Evolutionary conservation across 2,329 filamentous ascomycete species (phyloP).

Genomic region (Beauveria scarabaeidicola): DNA sequence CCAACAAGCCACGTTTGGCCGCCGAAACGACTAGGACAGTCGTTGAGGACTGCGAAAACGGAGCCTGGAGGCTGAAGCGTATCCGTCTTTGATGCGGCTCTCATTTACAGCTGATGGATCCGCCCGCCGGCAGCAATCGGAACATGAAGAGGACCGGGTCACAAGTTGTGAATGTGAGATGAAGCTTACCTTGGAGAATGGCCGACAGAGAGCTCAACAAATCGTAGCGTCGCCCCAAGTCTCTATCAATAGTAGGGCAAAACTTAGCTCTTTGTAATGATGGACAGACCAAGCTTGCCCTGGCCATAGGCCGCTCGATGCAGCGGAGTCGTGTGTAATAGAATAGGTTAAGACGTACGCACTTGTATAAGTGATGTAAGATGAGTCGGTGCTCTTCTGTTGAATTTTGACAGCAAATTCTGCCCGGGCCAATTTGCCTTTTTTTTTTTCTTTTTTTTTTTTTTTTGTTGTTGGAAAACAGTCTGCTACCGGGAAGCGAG

Average conservation of each 20-base stretch:
- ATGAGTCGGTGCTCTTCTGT: neutral
- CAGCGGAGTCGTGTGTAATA: neutral
- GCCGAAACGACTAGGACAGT: neutral
- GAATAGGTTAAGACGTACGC: neutral
- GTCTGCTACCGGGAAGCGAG: neutral
- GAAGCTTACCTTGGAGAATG: slow-evolving; percentile 12
- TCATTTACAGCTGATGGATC: slow-evolving; percentile 4
- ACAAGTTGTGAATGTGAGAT: neutral
- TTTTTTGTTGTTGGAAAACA: neutral
- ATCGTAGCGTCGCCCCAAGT: neutral
- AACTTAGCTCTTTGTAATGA: neutral
- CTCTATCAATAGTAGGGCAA: neutral
- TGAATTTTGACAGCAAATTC: neutral
- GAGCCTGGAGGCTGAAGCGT: neutral
- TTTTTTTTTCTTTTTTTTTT: too few species aligned
- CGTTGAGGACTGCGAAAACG: neutral
- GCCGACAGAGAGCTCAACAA: neutral
- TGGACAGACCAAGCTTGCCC: neutral
- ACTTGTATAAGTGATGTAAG: neutral
- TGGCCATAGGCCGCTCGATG: neutral
- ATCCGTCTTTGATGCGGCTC: neutral
- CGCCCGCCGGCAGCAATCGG: slow-evolving; percentile 2
- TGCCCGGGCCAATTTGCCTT: neutral
- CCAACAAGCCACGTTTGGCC: slow-evolving; percentile 4
- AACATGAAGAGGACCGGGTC: slow-evolving; percentile 1